Evolutionary conservation across 148 eudicot species (phyloP).

Genomic region (Fallopia convolvulus): DNA sequence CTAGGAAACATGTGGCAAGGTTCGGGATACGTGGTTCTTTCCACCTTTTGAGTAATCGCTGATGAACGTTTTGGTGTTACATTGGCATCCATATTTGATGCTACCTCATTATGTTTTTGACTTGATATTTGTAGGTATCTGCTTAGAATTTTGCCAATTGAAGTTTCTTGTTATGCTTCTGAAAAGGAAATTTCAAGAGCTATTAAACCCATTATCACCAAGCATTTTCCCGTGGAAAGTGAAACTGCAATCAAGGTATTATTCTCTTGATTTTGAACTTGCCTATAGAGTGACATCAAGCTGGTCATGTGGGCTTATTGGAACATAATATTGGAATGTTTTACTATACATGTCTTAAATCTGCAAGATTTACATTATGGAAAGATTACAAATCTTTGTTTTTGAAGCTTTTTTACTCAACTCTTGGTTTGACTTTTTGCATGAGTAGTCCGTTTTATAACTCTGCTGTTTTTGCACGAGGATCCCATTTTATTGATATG

Average conservation of each 20-base stretch:
- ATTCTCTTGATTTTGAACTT: neutral
- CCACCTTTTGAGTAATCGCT: neutral
- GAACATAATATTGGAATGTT: neutral
- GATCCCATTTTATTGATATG: neutral
- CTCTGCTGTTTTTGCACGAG: neutral
- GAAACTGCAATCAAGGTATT: conserved; percentile 67
- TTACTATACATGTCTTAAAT: neutral
- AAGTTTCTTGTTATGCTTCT: conserved; percentile 86
- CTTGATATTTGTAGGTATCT: conserved; percentile 46
- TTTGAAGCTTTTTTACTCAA: neutral
- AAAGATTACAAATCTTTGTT: neutral
- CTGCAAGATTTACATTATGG: neutral
- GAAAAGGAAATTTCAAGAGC: conserved; percentile 87
- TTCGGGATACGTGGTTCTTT: conserved; percentile 13
- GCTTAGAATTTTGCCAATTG: conserved; percentile 78
- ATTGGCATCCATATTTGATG: neutral
- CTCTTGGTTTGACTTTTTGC: neutral
- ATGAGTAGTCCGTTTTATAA: neutral
- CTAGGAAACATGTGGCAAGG: conserved; percentile 89
- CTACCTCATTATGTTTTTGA: neutral
- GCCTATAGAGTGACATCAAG: neutral
- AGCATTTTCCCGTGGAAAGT: conserved; percentile 57
- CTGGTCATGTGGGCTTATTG: neutral
- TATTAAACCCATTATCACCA: conserved; percentile 62
- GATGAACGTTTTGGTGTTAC: neutral